Base-by-base conservation (phyloP, 805 yeast genomes). In the Dipodascus geniculatus region DNA sequence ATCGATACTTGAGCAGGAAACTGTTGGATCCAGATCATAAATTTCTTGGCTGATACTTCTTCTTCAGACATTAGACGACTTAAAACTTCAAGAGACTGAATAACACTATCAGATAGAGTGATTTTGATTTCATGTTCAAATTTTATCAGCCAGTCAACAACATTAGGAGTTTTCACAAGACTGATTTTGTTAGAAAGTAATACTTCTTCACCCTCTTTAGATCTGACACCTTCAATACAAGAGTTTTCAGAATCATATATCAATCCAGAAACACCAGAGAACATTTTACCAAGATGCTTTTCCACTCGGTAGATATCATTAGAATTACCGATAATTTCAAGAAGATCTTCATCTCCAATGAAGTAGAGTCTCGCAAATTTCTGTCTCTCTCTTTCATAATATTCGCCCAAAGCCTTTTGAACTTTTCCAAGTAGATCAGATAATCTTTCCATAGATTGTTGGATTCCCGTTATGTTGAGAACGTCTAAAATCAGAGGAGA, bases 301-400 rank as follows among this genome's bases (percentile, higher is more conserved):
- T 82, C 80, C 2, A 83, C 71, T 3, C 72, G 58, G 1, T 49
- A 47, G 1, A 79, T 60, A 57, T 82, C 77, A 3, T 64, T 68
- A 0, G 80, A 70, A 51, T 82, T 76, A 1, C 97, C 96, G 35
- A 91, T 76, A 42, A 91, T 77, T 56, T 87, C 95, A 33, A 91
- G 70, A 28, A 91, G 68, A 64, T 91, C 96, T 56, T 89, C 96
- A 64, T 91, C 91, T 3, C 97, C 96, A 23, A 91, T 70, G 63
- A 91, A 90, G 61, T 83, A 89, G 54, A 89, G 83, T 49, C 97
- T 74, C 0, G 96, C 90, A 61, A 85, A 91, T 0, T 74, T 55
- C 47, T 77, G 83, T 57, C 98, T 71, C 63, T 90, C 95, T 42
- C 76, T 77, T 60, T 90, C 97, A 31, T 91, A 70, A 63, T 82